Evolutionary conservation across 768 basidiomycete species (phyloP).

Genomic region (Hygrocybe coccinea): DNA sequence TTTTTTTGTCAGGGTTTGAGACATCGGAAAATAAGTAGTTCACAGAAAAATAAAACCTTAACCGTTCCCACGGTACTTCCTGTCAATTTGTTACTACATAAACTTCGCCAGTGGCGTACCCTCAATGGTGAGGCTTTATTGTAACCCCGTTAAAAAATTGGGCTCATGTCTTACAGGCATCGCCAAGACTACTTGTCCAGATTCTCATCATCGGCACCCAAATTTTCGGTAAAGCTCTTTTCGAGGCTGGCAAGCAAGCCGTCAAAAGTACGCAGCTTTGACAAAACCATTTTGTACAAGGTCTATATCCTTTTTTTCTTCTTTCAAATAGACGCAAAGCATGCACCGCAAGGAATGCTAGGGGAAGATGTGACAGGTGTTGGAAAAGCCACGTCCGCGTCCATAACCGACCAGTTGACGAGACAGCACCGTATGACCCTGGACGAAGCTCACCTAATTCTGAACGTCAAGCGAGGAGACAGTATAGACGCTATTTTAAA

Average conservation of each 20-base stretch:
- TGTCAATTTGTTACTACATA: too few relatives aligned
- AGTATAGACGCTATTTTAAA: slow-evolving; percentile 63
- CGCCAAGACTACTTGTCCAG: slow-evolving; percentile 73
- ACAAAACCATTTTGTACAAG: not conserved
- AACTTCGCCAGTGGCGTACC: too few relatives aligned
- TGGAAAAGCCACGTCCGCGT: slow-evolving; percentile 68
- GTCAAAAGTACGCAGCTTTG: slow-evolving; percentile 68
- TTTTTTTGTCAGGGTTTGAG: slow-evolving; percentile 38
- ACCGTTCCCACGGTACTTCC: too few relatives aligned
- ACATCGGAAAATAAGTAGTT: not conserved
- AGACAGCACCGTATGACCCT: slow-evolving; percentile 87
- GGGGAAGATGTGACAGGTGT: slow-evolving; percentile 69
- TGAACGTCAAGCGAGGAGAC: slow-evolving; percentile 80
- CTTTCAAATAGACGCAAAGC: slow-evolving; percentile 65
- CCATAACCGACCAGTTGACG: slow-evolving; percentile 74
- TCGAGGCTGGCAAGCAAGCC: slow-evolving; percentile 87
- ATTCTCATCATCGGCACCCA: slow-evolving; percentile 71
- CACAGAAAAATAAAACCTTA: too few relatives aligned
- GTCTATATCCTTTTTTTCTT: not conserved
- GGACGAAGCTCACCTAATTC: slow-evolving; percentile 90
- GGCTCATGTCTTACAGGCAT: slow-evolving; percentile 46
- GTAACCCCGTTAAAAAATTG: not conserved
- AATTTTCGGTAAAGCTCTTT: slow-evolving; percentile 88
- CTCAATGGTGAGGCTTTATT: not conserved
- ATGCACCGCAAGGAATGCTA: slow-evolving; percentile 65